A percentile compares a stretch with the other conserved stretches of the same genome.
Evolutionary conservation across 768 basidiomycete genomes (phyloP).

Genomic region (Lactarius akahatsu): DNA sequence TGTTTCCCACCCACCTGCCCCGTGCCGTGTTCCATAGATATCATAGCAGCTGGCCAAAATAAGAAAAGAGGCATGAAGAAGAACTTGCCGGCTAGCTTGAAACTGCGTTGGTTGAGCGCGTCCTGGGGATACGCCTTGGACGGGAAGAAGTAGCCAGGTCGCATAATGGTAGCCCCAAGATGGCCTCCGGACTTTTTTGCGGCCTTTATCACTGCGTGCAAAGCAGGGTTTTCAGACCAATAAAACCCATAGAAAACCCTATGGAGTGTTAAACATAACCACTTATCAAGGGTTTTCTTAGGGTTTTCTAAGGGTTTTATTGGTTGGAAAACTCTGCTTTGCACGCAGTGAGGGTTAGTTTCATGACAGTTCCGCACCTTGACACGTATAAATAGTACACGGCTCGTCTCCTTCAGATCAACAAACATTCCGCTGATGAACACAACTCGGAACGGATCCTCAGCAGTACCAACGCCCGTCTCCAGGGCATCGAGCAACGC

Average conservation of each 20-base stretch:
- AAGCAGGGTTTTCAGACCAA: too few species aligned
- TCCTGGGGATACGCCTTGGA: constrained; percentile 22
- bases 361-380: constrained; percentile 28
- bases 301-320: too few species aligned
- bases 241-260: too few species aligned
- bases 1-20: constrained; percentile 22
- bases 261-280: too few species aligned
- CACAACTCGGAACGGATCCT: constrained; percentile 33
- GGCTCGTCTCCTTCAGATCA: constrained; percentile 31
- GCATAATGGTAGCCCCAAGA: constrained; percentile 16
- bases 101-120: constrained; percentile 14
- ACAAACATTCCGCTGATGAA: constrained; percentile 35
- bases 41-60: constrained; percentile 11
- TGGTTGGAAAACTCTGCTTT: too few species aligned
- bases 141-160: constrained; percentile 29
- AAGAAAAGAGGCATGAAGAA: constrained; percentile 8
- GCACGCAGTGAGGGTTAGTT: too few species aligned
- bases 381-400: constrained; percentile 30
- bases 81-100: constrained; percentile 7
- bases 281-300: too few species aligned
- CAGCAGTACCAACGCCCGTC: constrained; percentile 24
- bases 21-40: constrained; percentile 19
- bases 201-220: too few species aligned
- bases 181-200: constrained; percentile 11
- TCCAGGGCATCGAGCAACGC: constrained; percentile 19